A percentile compares a stretch with the other conserved stretches of the same genome.
phyloP scores from a whole-genome alignment of 106 monocot species.

The Dioscorea alata region DNA sequence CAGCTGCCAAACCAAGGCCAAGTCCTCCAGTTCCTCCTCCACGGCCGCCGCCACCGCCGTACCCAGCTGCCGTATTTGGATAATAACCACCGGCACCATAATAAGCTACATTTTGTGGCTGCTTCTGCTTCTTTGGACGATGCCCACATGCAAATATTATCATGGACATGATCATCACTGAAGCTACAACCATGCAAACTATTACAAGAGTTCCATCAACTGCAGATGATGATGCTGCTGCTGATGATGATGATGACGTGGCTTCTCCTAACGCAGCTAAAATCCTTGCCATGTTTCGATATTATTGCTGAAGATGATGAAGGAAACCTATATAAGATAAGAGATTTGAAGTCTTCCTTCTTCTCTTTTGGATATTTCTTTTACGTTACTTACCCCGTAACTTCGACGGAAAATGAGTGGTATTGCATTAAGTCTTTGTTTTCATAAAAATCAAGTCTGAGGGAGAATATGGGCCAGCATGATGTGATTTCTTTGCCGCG shows the following conservation, averaged over 20 bases:
- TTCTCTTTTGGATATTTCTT: no score
- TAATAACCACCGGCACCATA: slow-evolving; percentile 2
- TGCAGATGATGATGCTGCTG: neutral
- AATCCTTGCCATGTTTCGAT: neutral
- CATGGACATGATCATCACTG: slow-evolving; percentile 1
- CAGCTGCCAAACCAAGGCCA: neutral
- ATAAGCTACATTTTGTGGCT: neutral
- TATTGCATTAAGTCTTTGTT: no score
- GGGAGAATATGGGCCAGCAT: no score
- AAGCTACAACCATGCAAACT: neutral
- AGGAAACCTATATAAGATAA: no score
- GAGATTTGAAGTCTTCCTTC: no score
- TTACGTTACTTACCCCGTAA: no score
- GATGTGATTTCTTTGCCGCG: no score
- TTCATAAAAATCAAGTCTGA: no score
- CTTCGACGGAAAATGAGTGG: no score
- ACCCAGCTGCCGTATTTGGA: neutral
- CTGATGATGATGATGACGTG: no score
- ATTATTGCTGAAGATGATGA: no score
- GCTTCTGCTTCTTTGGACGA: neutral
- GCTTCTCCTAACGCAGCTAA: neutral
- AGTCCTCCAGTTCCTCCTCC: neutral
- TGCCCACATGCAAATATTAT: slow-evolving; percentile 5
- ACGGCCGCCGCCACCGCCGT: neutral
- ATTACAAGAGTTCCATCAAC: neutral